phyloP scores from a whole-genome alignment of 148 eudicot genomes.

The Limonium bicolor region DNA sequence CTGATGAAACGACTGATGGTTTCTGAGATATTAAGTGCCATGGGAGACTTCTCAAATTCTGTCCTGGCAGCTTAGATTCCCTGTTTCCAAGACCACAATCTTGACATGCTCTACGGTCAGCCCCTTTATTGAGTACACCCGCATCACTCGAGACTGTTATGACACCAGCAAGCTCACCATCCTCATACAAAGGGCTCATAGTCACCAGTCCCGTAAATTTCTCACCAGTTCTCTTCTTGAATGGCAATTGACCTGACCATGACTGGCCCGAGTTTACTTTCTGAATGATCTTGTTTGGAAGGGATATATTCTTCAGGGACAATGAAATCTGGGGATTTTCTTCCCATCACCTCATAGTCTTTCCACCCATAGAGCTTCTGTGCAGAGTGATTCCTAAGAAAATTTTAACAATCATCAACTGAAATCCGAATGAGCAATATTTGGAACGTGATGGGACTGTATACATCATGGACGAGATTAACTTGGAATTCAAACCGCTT shows the following conservation, averaged over 20 bases:
- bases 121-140: conserved; percentile 25
- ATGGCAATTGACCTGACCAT: conserved; percentile 89
- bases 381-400: conserved; percentile 58
- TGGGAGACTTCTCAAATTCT: conserved; percentile 33
- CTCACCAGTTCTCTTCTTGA: conserved; percentile 54
- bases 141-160: conserved; percentile 87
- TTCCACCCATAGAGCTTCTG: conserved; percentile 73
- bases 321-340: conserved; percentile 26
- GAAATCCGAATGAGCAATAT: too few relatives aligned
- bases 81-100: conserved; percentile 18
- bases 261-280: conserved; percentile 34
- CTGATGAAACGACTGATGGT: conserved; percentile 49
- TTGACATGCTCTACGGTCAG: conserved; percentile 11
- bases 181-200: conserved; percentile 59
- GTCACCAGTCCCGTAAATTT: conserved; percentile 62
- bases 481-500: too few relatives aligned
- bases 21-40: conserved; percentile 50
- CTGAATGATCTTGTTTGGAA: conserved; percentile 24
- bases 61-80: conserved; percentile 16
- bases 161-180: conserved; percentile 66
- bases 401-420: not conserved
- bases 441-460: too few relatives aligned
- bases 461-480: too few relatives aligned
- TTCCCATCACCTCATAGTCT: conserved; percentile 54
- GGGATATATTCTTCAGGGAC: conserved; percentile 32